Evolutionary conservation across 73 alveolate genomes (phyloP).

Genomic region (Paramecium biaurelia): DNA sequence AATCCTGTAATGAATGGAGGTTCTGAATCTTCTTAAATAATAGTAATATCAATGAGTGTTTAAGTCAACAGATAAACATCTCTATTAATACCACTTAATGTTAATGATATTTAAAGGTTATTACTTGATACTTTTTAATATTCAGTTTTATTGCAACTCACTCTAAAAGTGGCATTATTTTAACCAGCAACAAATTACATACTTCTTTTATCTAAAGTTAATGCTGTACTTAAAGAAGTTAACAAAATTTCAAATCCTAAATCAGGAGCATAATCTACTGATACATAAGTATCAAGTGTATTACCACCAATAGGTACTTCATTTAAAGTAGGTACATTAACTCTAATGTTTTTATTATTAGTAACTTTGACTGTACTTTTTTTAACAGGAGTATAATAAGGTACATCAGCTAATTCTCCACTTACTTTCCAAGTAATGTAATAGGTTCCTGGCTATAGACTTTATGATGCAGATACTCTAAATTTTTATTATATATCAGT

Average conservation of each 20-base stretch:
- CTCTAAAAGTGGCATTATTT: slow-evolving; percentile 58
- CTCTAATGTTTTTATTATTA: slow-evolving; percentile 29
- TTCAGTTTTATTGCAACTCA: slow-evolving; percentile 42
- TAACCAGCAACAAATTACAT: slow-evolving; percentile 42
- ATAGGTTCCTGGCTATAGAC: slow-evolving; percentile 17
- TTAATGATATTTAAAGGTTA: slow-evolving; percentile 14
- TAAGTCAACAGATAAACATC: slow-evolving; percentile 35
- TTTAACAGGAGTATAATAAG: slow-evolving; percentile 64
- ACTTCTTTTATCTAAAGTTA: slow-evolving; percentile 15
- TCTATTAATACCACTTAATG: slow-evolving; percentile 58
- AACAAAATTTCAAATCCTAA: slow-evolving; percentile 57
- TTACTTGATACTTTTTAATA: background rate
- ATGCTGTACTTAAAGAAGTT: background rate
- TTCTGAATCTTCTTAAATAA: slow-evolving; percentile 47
- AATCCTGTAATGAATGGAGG: slow-evolving; percentile 60
- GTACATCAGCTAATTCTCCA: slow-evolving; percentile 60
- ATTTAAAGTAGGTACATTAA: slow-evolving; percentile 55
- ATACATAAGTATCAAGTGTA: slow-evolving; percentile 59
- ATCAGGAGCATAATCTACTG: slow-evolving; percentile 63
- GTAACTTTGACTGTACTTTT: slow-evolving; percentile 64
- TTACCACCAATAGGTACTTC: slow-evolving; percentile 69
- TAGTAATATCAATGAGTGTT: slow-evolving; percentile 9
- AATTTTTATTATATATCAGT: slow-evolving; percentile 56
- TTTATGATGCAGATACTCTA: slow-evolving; percentile 65
- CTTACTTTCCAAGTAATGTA: slow-evolving; percentile 58